Conservation (phyloP, 352 stramenopile genomes). For the Phytophthora aleatoria region DNA sequence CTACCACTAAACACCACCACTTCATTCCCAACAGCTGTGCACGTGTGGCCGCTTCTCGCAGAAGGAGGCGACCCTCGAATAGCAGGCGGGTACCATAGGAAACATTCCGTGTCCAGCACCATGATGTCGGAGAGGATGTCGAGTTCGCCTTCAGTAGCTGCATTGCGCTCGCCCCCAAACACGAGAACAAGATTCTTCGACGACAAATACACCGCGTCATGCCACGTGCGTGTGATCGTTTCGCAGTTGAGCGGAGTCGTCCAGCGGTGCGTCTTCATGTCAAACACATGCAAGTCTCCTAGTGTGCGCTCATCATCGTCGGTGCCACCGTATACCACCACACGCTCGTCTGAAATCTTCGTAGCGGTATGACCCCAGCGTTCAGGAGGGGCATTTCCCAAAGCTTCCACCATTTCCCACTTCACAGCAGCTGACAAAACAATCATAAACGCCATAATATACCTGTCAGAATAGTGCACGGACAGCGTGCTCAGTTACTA, state of each 20-base stretch:
- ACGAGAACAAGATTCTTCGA: slow-evolving; percentile 90
- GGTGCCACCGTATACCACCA: slow-evolving; percentile 93
- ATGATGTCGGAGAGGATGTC: slow-evolving; percentile 85
- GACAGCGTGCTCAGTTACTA: neutral
- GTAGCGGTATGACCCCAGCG: slow-evolving; percentile 93
- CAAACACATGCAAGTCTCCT: slow-evolving; percentile 87
- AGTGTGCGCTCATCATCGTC: slow-evolving; percentile 85
- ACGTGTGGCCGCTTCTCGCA: slow-evolving; percentile 74
- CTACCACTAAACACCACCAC: slow-evolving; percentile 85
- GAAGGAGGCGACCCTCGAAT: slow-evolving; percentile 71
- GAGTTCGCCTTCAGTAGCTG: slow-evolving; percentile 58
- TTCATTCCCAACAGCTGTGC: slow-evolving; percentile 74
- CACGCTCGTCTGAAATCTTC: slow-evolving; percentile 80
- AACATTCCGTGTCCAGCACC: slow-evolving; percentile 94
- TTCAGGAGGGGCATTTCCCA: slow-evolving; percentile 43
- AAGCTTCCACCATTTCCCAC: slow-evolving; percentile 50
- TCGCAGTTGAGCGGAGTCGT: slow-evolving; percentile 89
- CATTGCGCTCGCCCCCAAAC: slow-evolving; percentile 90
- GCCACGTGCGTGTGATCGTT: slow-evolving; percentile 89
- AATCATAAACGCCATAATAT: neutral
- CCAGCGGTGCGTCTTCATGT: slow-evolving; percentile 79
- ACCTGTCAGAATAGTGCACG: slow-evolving; percentile 8
- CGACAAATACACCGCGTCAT: slow-evolving; percentile 90
- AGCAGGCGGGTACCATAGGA: slow-evolving; percentile 93
- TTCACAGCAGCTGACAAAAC: slow-evolving; percentile 22